Conservation (phyloP, 2,329 filamentous ascomycete genomes). For the Keithomyces neogunnii region DNA sequence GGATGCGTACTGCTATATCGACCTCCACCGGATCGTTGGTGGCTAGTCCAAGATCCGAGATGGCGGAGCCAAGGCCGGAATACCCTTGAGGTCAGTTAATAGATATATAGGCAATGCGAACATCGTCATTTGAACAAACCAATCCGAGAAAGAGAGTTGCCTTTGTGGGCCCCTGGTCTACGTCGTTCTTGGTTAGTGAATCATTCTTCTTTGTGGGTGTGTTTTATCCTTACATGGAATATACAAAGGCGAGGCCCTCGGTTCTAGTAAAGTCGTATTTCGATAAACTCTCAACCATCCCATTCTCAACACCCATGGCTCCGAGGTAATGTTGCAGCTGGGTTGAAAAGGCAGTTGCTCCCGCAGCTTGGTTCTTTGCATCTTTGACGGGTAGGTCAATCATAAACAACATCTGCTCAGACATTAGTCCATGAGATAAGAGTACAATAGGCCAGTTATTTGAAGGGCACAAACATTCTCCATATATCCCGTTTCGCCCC, state of each 20-base stretch:
- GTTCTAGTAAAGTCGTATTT: constrained; percentile 80
- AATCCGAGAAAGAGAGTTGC: constrained; percentile 18
- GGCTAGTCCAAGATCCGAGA: constrained; percentile 54
- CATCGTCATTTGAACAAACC: constrained; percentile 18
- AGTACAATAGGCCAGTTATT: not conserved
- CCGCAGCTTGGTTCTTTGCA: constrained; percentile 17
- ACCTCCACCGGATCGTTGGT: constrained; percentile 50
- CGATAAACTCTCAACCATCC: constrained; percentile 57
- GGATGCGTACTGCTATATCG: constrained; percentile 58
- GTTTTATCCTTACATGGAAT: constrained; percentile 60
- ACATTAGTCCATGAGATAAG: not conserved
- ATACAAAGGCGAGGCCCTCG: constrained; percentile 66
- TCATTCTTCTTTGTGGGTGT: constrained; percentile 5
- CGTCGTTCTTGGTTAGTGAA: constrained; percentile 2
- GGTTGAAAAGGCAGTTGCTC: constrained; percentile 49
- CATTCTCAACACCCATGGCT: constrained; percentile 55
- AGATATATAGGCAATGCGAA: not conserved
- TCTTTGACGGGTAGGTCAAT: constrained; percentile 71
- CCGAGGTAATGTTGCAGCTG: constrained; percentile 64
- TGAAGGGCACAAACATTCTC: constrained; percentile 60
- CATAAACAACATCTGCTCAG: constrained; percentile 68
- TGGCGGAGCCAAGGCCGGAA: constrained; percentile 60
- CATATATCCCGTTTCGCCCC: constrained; percentile 78
- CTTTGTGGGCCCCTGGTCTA: constrained; percentile 27
- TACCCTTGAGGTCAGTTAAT: constrained; percentile 44